Conservation (phyloP, 805 yeast genomes). For the Candida andamanensis region DNA sequence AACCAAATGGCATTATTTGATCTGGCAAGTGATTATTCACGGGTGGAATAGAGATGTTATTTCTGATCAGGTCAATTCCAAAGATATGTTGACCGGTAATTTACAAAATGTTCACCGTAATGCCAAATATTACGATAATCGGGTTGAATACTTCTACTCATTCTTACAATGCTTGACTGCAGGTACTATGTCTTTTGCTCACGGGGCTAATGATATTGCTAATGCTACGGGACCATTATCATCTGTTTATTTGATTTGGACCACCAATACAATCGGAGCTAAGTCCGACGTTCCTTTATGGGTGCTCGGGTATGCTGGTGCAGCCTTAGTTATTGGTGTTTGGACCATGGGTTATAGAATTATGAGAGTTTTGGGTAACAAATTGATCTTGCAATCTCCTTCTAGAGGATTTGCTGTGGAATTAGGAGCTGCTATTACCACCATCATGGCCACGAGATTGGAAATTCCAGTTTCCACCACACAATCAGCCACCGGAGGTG, state of each 20-base stretch:
- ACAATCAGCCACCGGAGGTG: constrained; percentile 74
- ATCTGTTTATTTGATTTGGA: constrained; percentile 61
- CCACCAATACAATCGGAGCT: constrained; percentile 36
- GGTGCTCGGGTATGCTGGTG: constrained; percentile 67
- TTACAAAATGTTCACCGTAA: constrained; percentile 47
- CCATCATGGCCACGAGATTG: constrained; percentile 70
- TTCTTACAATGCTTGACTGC: constrained; percentile 70
- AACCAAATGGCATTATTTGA: constrained; percentile 47
- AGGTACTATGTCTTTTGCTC: constrained; percentile 76
- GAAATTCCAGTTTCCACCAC: constrained; percentile 73
- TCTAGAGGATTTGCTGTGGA: constrained; percentile 74
- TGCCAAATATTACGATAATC: constrained; percentile 66
- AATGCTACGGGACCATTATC: constrained; percentile 76
- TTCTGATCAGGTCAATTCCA: constrained; percentile 34
- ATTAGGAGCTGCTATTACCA: constrained; percentile 72
- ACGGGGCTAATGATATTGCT: constrained; percentile 76
- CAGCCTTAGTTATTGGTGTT: constrained; percentile 58
- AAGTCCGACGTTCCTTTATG: constrained; percentile 65
- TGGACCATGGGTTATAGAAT: constrained; percentile 72
- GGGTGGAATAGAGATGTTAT: constrained; percentile 67
- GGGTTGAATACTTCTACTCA: constrained; percentile 63
- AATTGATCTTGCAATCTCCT: constrained; percentile 70
- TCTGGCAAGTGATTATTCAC: constrained; percentile 41
- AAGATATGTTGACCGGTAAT: constrained; percentile 41
- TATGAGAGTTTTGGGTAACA: constrained; percentile 69